These are phyloP conservation scores for Telfairia occidentalis DNA, from an alignment of 331 rosid genomes.

Conservation along the genomic window DNA sequence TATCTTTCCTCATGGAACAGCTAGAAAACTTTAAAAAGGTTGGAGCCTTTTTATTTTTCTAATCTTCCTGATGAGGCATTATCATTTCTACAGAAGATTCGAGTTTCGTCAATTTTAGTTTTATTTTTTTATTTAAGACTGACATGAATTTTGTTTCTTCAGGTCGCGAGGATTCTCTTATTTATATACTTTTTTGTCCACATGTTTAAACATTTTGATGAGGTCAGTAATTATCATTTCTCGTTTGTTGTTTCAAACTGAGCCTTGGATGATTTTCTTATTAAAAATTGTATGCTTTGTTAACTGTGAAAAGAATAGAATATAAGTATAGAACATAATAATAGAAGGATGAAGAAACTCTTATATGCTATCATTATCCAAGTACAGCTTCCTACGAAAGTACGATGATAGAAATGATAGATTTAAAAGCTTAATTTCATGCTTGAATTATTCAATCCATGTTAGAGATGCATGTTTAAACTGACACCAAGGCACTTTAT, in stretches of 20 bases:
- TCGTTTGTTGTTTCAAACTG: not conserved
- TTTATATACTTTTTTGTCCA: slow-evolving; percentile 59
- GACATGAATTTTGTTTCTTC: slow-evolving; percentile 21
- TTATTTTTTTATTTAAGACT: not conserved
- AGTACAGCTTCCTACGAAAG: not conserved
- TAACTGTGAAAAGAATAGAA: not conserved
- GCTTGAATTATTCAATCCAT: not conserved
- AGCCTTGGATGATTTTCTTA: not conserved
- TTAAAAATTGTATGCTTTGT: not conserved
- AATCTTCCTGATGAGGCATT: not conserved
- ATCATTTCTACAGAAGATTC: not conserved
- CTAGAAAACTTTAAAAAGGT: too few relatives aligned
- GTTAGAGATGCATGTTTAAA: not conserved
- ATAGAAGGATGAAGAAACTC: not conserved
- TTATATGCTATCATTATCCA: not conserved
- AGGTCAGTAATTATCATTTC: slow-evolving; percentile 38
- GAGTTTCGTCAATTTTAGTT: not conserved
- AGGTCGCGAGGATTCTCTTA: slow-evolving; percentile 74
- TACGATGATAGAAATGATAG: not conserved
- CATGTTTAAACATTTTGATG: slow-evolving; percentile 59
- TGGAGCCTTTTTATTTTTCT: too few relatives aligned
- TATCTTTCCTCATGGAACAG: too few relatives aligned
- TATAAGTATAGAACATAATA: not conserved
- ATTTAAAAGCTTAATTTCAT: not conserved
- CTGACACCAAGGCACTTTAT: not conserved